Evolutionary conservation across 306 rosid genomes (phyloP).

Genomic region (Fragaria ananassa): DNA sequence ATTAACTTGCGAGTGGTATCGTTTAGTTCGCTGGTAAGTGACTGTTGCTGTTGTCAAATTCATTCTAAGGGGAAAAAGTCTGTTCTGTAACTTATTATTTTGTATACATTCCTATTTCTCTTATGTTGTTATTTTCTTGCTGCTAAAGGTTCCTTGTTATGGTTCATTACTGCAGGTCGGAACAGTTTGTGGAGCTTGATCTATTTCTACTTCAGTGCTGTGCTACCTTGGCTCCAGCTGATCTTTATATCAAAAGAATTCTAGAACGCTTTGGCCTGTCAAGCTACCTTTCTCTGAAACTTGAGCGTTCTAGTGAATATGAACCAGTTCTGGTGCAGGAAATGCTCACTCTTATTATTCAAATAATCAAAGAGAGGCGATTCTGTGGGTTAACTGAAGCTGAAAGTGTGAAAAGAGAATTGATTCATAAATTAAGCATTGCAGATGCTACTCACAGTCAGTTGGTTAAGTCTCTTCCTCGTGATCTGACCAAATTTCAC

Average conservation of each 20-base stretch:
- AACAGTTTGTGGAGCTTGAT: conserved; percentile 87
- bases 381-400: conserved; percentile 77
- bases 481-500: conserved; percentile 75
- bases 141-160: conserved; percentile 1
- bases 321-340: conserved; percentile 83
- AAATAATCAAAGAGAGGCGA: conserved; percentile 85
- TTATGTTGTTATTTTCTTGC: background rate
- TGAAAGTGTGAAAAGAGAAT: conserved; percentile 87
- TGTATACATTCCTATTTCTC: background rate
- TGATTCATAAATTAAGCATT: conserved; percentile 67
- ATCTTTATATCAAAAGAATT: conserved; percentile 68
- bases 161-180: conserved; percentile 66
- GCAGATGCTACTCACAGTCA: conserved; percentile 94
- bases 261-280: conserved; percentile 80
- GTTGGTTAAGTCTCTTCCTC: conserved; percentile 89
- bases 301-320: conserved; percentile 70
- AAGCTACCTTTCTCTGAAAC: conserved; percentile 61
- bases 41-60: conserved; percentile 11
- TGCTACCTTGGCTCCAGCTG: conserved; percentile 90
- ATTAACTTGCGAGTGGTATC: conserved; percentile 77
- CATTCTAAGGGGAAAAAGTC: conserved; percentile 8
- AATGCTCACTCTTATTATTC: conserved; percentile 91
- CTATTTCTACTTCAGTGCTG: conserved; percentile 96
- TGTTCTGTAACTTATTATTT: background rate
- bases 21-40: conserved; percentile 82